These are phyloP conservation scores for Ogataea neopini DNA, from an alignment of 805 yeast genomes.

Conservation along the genomic window DNA sequence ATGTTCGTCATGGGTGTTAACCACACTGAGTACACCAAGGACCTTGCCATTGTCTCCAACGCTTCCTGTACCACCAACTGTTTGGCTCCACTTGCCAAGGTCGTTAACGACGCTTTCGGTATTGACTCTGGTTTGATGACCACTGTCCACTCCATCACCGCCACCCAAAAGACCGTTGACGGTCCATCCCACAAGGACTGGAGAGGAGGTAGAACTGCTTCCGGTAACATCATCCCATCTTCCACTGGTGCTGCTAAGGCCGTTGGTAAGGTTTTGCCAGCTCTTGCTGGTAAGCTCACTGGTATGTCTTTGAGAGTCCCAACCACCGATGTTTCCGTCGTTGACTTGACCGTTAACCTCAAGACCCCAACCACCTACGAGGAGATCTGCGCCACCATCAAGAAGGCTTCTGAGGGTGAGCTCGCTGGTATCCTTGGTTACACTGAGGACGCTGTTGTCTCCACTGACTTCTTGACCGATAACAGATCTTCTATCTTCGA, in stretches of 20 bases:
- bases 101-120: slow-evolving; percentile 81
- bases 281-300: slow-evolving; percentile 87
- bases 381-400: slow-evolving; percentile 74
- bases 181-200: slow-evolving; percentile 98
- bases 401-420: slow-evolving; percentile 74
- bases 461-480: slow-evolving; percentile 85
- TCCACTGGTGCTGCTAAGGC: slow-evolving; percentile 98
- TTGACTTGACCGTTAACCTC: slow-evolving; percentile 85
- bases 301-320: slow-evolving; percentile 95
- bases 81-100: slow-evolving; percentile 92
- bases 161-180: slow-evolving; percentile 94
- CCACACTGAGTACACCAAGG: slow-evolving; percentile 73
- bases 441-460: slow-evolving; percentile 92
- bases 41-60: slow-evolving; percentile 77
- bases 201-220: slow-evolving; percentile 98
- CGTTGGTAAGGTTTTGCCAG: slow-evolving; percentile 93
- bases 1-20: slow-evolving; percentile 95
- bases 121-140: slow-evolving; percentile 94
- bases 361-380: slow-evolving; percentile 76
- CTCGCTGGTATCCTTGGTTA: slow-evolving; percentile 84
- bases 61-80: slow-evolving; percentile 97
- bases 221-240: slow-evolving; percentile 93
- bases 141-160: slow-evolving; percentile 94
- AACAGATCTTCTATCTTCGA: slow-evolving; percentile 86
- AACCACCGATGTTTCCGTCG: slow-evolving; percentile 90